Evolutionary conservation across 768 basidiomycete genomes (phyloP), one percentile per base, ranked within the genome.

Genomic region (Boletus fagicola): DNA sequence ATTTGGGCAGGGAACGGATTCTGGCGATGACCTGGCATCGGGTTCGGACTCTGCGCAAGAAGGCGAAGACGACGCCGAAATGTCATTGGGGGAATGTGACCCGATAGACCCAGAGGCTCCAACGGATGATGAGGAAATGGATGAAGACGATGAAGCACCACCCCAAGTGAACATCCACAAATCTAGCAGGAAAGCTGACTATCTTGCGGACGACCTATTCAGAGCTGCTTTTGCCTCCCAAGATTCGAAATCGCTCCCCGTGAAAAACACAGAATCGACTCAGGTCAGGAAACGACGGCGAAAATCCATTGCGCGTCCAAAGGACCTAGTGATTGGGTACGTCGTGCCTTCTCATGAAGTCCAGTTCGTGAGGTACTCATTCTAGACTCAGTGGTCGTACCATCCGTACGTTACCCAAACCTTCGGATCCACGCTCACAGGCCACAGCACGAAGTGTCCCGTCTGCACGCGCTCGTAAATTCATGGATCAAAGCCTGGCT

Each of bases 151-250:
- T 2, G 53, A 44, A 38, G 48, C 30, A 18, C 44, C 36, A 39
- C 33, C 40, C 24, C 52, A 18, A 46, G 39, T 26, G 47, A 55
- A 44, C 13, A 33, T 22, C 47, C 45, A 42, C n/a, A 58, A 26
- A 33, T 48, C 46, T 33, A 68, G 73, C 45, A 69, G 73, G n/a
- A 75, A 77, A 51, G 66, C 75, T 4, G 74, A 81, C 47, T 82
- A 87, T 68, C 83, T 88, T 30, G 84, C 85, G 2, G 87, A 88
- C 63, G 81, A 85, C 59, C 74, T 88, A 20, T 89, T 88, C 68
- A 62, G 73, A 0, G 75, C 83, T 57, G 86, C 85, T 0, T 83
- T 86, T 60, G 65, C 76, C 5, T 73, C 80, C 2, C 71, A 68
- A 40, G 58, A 51, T 39, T 59, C 60, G 46, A 59, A 62, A 46